These are phyloP conservation scores for Eremothecium sinecaudum DNA, from an alignment of 1,139 yeast species.

Conservation along the genomic window DNA sequence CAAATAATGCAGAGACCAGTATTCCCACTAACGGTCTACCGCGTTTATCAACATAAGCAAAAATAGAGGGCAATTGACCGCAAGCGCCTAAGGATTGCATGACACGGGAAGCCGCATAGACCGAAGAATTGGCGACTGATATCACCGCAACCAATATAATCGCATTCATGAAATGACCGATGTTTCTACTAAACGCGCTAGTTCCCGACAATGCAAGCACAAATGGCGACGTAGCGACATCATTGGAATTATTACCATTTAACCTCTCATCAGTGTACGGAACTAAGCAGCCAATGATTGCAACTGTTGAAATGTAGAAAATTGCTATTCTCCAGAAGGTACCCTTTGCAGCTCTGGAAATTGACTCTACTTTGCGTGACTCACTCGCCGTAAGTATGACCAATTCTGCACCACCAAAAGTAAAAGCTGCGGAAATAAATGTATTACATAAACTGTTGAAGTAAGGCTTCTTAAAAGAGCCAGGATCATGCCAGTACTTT, in stretches of 20 bases:
- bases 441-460: slow-evolving; percentile 42
- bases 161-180: slow-evolving; percentile 64
- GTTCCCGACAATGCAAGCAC: slow-evolving; percentile 54
- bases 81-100: slow-evolving; percentile 73
- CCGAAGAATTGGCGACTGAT: slow-evolving; percentile 68
- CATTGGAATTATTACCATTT: slow-evolving; percentile 37
- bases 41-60: slow-evolving; percentile 48
- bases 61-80: slow-evolving; percentile 66
- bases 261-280: slow-evolving; percentile 49
- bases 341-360: slow-evolving; percentile 61
- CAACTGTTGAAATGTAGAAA: slow-evolving; percentile 40
- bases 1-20: slow-evolving; percentile 64
- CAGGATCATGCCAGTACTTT: slow-evolving; percentile 46
- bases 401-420: slow-evolving; percentile 49
- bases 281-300: slow-evolving; percentile 49
- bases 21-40: slow-evolving; percentile 60
- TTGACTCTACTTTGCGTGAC: slow-evolving; percentile 40
- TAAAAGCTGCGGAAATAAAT: slow-evolving; percentile 49
- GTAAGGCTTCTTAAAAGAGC: slow-evolving; percentile 47
- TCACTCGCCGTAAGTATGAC: slow-evolving; percentile 46
- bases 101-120: slow-evolving; percentile 74
- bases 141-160: slow-evolving; percentile 61
- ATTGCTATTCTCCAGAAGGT: slow-evolving; percentile 53
- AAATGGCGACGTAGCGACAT: slow-evolving; percentile 59
- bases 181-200: slow-evolving; percentile 47